phyloP scores from a whole-genome alignment of 2,329 filamentous ascomycete genomes.

The Fusarium succisae region DNA sequence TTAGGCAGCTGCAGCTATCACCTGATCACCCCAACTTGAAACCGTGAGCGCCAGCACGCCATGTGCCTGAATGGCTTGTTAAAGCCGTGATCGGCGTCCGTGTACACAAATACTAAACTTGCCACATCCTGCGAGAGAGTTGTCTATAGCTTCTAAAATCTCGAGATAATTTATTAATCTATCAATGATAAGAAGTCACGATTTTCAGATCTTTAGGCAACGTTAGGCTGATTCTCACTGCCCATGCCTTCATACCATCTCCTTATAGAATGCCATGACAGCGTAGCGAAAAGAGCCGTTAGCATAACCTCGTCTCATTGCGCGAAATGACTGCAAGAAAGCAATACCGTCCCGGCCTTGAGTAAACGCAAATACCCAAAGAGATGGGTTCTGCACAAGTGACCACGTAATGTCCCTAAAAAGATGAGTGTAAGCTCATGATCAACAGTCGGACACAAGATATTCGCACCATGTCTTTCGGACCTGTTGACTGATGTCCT shows the following conservation, averaged over 20 bases:
- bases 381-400: slow-evolving; percentile 65
- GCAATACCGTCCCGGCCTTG: slow-evolving; percentile 69
- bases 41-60: slow-evolving; percentile 2
- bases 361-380: slow-evolving; percentile 69
- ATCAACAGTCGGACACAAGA: neutral
- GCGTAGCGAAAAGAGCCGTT: slow-evolving; percentile 68
- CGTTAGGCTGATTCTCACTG: neutral
- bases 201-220: neutral
- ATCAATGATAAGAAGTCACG: neutral
- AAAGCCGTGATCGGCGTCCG: neutral
- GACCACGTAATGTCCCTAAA: slow-evolving; percentile 70
- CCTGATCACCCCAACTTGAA: slow-evolving; percentile 4
- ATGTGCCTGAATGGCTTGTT: slow-evolving; percentile 8
- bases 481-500: slow-evolving; percentile 67
- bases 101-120: neutral
- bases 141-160: neutral
- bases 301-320: slow-evolving; percentile 68
- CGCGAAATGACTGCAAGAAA: slow-evolving; percentile 68
- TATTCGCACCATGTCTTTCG: slow-evolving; percentile 65
- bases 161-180: neutral
- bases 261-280: slow-evolving; percentile 65
- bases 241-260: neutral
- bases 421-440: neutral
- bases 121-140: neutral
- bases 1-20: slow-evolving; percentile 15